Conservation (phyloP, 2,329 filamentous ascomycete genomes). For the Phialophora macrospora region DNA sequence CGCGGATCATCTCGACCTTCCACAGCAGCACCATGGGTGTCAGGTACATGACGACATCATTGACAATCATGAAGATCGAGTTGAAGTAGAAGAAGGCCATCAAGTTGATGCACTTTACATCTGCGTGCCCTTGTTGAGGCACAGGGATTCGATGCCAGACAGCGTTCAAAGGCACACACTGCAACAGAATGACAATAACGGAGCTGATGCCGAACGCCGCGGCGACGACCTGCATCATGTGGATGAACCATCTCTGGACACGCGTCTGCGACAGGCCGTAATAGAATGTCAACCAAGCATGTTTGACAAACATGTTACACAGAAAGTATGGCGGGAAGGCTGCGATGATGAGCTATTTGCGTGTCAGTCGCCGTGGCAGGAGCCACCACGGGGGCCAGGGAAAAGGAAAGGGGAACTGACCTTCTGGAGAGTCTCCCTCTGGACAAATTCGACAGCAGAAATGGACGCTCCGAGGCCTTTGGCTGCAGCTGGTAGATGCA, state of each 20-base stretch:
- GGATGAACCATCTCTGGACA: constrained; percentile 30
- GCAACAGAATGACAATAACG: constrained; percentile 27
- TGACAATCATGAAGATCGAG: constrained; percentile 33
- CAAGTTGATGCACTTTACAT: constrained; percentile 29
- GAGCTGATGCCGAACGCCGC: constrained; percentile 32
- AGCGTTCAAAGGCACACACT: constrained; percentile 28
- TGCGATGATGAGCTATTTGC: constrained; percentile 30
- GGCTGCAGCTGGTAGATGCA: constrained; percentile 26
- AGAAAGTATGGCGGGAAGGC: constrained; percentile 34
- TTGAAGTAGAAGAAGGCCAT: constrained; percentile 33
- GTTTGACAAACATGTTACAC: constrained; percentile 37
- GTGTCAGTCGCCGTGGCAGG: constrained; percentile 12
- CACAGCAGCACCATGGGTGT: constrained; percentile 30
- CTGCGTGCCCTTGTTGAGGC: background rate
- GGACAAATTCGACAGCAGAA: constrained; percentile 23
- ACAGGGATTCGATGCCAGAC: constrained; percentile 16
- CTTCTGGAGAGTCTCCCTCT: constrained; percentile 29
- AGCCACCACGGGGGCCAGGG: background rate
- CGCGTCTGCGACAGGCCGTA: constrained; percentile 33
- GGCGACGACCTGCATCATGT: constrained; percentile 31
- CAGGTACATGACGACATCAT: constrained; percentile 33
- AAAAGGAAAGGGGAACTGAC: constrained; percentile 12
- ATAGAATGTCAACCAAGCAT: constrained; percentile 36
- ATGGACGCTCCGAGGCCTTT: constrained; percentile 33
- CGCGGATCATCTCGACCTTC: constrained; percentile 32